Evolutionary conservation across 805 yeast genomes (phyloP), one percentile per base, ranked within the genome.

Genomic region (Ogataea pini): DNA sequence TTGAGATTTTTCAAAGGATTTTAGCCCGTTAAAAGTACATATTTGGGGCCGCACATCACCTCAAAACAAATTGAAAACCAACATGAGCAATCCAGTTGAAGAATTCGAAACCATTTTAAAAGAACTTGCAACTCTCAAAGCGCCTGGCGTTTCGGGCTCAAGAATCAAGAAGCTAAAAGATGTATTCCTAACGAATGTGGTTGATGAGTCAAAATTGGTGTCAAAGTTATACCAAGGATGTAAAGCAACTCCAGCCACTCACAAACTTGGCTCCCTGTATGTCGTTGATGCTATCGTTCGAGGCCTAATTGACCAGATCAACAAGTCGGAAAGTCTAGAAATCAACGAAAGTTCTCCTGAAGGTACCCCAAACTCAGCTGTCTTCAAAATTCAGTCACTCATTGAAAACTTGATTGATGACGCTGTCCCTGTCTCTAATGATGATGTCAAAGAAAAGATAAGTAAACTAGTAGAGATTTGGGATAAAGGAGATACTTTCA

Each of bases 121-220:
- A 54, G 83, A 79, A 61, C 64, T 80, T 46, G 72, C 78, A 24
- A 73, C 78, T 5, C 70, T 86, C 59, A 85, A 84, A 68, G 80
- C 96, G 13, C 92, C 92, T 12, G 98, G 99, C 51, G 94, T 92
- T 45, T 90, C 97, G 24, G 98, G 98, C 37, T 83, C 96, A 47
- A 89, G 97, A 72, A 94, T 92, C 69, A 88, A 88, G 67, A 83
- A 83, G 62, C 73, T 91, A 63, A 87, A 92, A 39, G 86, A 87
- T 48, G 66, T 87, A 52, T 95, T 96, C 48, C 74, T 84, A 51
- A 78, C 78, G 56, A 80, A 89, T 66, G 85, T 86, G 33, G 50
- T 52, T 39, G 63, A 65, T 34, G 70, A 67, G 56, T 73, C 85
- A 20, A 73, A 76, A 52, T 67, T 87, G 45, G 76, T 85, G 41